Base-by-base conservation (phyloP, 139 green algal species). In the Yamagishiella unicocca region DNA sequence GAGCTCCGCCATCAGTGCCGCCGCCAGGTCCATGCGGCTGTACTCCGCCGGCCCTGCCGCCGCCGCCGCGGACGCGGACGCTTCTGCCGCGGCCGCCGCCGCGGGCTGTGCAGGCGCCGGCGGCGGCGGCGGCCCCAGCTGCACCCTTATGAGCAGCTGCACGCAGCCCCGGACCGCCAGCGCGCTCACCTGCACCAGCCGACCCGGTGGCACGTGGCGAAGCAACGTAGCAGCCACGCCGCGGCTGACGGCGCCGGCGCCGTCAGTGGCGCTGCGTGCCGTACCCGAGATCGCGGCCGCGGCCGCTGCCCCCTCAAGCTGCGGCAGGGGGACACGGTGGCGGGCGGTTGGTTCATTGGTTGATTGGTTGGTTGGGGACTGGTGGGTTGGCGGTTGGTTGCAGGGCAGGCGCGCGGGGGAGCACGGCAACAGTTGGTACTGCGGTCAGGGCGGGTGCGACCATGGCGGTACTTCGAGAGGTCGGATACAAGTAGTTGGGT, bases 111-210 rank as follows among this genome's bases (percentile, higher is more conserved):
- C 72, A 8, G 40, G 7, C 17, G 45, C 43, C 45, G 29, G 1
- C 3, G 17, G 1, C 27, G 45, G 6, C 73, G 73, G 45, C 27
- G 73, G 73, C 24, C 73, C 73, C n/a, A 81, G 5, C 21, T 81
- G 73, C 45, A 81, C 29, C 14, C 31, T 45, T 22, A 81, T 29
- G 9, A 81, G 73, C 73, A 81, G 43, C 73, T 81, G 73, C 73
- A 81, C 73, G 46, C 73, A 81, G 42, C 73, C 73, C 17, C 73
- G 42, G 22, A 81, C 73, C 37, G 73, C 73, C 27, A 81, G 73
- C 29, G 73, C 73, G 29, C 43, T 66, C n/a, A 81, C n/a, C n/a
- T 12, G 43, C n/a, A 81, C 73, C 43, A 81, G 73, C 17, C 73
- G 73, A 17, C 73, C 73, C n/a, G 45, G 73, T 9, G 73, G 73